Evolutionary conservation across 1,139 yeast species (phyloP).

Genomic region (Schwanniomyces etchellsii): DNA sequence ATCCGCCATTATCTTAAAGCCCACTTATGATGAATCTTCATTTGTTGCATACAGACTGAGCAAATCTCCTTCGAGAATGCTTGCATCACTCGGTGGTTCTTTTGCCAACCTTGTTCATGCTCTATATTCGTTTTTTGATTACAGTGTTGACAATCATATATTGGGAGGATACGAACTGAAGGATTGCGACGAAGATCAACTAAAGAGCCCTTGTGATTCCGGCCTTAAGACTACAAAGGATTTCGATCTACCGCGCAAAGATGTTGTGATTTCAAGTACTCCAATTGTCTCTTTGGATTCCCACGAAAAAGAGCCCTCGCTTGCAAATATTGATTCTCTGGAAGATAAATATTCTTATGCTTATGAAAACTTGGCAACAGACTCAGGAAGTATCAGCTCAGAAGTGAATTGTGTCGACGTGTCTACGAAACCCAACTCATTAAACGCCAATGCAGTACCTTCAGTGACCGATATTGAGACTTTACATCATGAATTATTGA

Average conservation of each 20-base stretch:
- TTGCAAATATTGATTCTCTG: slow-evolving; percentile 1
- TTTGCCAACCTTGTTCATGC: slow-evolving; percentile 15
- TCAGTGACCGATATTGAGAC: slow-evolving; percentile 20
- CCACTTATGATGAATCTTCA: slow-evolving; percentile 30
- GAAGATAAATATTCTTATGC: not conserved
- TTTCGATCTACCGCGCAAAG: not conserved
- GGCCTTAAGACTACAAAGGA: not conserved
- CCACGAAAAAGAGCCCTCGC: not conserved
- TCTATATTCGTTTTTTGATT: slow-evolving; percentile 38
- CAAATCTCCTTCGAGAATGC: slow-evolving; percentile 10
- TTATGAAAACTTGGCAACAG: not conserved
- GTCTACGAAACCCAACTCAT: slow-evolving; percentile 13
- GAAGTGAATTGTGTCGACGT: not conserved
- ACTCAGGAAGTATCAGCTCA: slow-evolving; percentile 4
- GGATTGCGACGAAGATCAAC: no score
- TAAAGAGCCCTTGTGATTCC: no score
- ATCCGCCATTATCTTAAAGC: slow-evolving; percentile 61
- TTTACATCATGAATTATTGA: slow-evolving; percentile 10
- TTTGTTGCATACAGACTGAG: slow-evolving; percentile 9
- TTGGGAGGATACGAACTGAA: no score
- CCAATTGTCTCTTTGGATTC: not conserved
- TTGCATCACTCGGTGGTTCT: slow-evolving; percentile 11
- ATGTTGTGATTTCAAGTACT: not conserved
- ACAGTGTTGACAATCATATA: slow-evolving; percentile 28
- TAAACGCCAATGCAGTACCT: slow-evolving; percentile 7